Evolutionary conservation across 108 stramenopile genomes (phyloP).

Genomic region (Pseudonitzschia multistriata): DNA sequence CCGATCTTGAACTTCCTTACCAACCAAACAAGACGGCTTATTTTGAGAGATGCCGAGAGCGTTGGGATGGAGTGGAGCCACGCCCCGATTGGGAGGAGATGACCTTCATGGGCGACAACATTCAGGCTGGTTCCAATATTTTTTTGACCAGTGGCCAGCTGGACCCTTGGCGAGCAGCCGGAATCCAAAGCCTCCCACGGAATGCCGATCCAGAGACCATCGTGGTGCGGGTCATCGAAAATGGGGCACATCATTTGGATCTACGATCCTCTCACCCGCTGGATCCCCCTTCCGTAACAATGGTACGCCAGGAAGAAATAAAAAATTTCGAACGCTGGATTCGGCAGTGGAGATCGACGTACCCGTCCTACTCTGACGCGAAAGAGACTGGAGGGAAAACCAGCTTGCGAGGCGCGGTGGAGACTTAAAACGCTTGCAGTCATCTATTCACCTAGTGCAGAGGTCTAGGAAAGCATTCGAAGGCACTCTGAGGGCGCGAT

Average conservation of each 20-base stretch:
- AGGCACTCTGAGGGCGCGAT: no score
- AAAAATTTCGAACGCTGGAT: slow-evolving; percentile 23
- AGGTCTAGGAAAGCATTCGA: no score
- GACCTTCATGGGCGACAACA: slow-evolving; percentile 30
- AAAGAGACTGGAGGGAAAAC: no score
- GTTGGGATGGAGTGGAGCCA: slow-evolving; percentile 29
- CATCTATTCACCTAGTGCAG: no score
- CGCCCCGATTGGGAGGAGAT: slow-evolving; percentile 45
- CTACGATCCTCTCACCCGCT: slow-evolving; percentile 24
- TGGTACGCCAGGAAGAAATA: slow-evolving; percentile 24
- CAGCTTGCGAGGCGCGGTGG: no score
- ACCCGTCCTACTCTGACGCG: no score
- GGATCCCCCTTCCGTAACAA: slow-evolving; percentile 32
- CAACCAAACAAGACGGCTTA: slow-evolving; percentile 30
- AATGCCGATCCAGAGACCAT: slow-evolving; percentile 24
- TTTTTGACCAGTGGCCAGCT: slow-evolving; percentile 40
- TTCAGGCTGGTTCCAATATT: slow-evolving; percentile 32
- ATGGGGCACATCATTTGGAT: slow-evolving; percentile 35
- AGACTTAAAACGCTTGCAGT: no score
- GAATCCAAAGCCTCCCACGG: slow-evolving; percentile 25
- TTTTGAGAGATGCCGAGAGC: slow-evolving; percentile 20
- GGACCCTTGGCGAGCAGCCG: slow-evolving; percentile 41
- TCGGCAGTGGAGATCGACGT: slow-evolving; percentile 14
- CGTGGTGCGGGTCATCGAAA: slow-evolving; percentile 28
- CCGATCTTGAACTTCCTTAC: slow-evolving; percentile 40